Evolutionary conservation across 116 monocot species (phyloP).

Genomic region (Thalassia testudinum): DNA sequence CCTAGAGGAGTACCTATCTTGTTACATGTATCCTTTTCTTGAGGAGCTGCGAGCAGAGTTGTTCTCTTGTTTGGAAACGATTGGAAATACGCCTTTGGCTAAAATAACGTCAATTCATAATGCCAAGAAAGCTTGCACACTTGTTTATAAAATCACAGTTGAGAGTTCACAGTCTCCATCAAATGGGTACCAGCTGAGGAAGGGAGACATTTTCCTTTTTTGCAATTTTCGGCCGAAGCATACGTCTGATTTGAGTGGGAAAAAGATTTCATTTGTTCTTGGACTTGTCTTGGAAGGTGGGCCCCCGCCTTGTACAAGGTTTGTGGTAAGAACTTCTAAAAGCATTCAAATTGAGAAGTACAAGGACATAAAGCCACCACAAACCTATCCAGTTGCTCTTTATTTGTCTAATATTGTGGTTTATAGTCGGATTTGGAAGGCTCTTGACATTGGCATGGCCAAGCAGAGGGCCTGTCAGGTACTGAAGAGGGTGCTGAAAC

Average conservation of each 20-base stretch:
- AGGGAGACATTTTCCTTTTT: constrained; percentile 15
- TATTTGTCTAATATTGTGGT: constrained; percentile 29
- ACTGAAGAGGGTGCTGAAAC: not conserved
- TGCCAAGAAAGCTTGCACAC: not conserved
- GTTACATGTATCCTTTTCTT: constrained; percentile 16
- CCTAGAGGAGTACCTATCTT: constrained; percentile 3
- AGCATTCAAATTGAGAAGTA: not conserved
- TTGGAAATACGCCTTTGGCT: constrained; percentile 9
- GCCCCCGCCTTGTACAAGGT: not conserved
- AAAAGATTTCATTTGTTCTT: constrained; percentile 1
- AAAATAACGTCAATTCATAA: constrained; percentile 1
- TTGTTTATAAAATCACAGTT: not conserved
- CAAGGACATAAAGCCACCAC: not conserved
- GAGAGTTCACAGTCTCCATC: not conserved
- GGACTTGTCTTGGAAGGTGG: constrained; percentile 6
- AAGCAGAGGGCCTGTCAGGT: not conserved
- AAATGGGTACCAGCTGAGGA: constrained; percentile 5
- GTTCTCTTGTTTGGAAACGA: constrained; percentile 8
- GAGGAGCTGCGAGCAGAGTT: constrained; percentile 20
- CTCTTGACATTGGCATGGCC: not conserved
- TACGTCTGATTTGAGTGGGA: constrained; percentile 6
- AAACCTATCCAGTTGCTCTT: constrained; percentile 8
- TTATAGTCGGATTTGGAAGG: constrained; percentile 26
- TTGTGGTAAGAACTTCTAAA: constrained; percentile 11
- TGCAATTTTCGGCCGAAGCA: constrained; percentile 3